Evolutionary conservation across 139 green algal genomes (phyloP), one percentile per base, ranked within the genome.

Genomic region (Ettlia oleoabundans): DNA sequence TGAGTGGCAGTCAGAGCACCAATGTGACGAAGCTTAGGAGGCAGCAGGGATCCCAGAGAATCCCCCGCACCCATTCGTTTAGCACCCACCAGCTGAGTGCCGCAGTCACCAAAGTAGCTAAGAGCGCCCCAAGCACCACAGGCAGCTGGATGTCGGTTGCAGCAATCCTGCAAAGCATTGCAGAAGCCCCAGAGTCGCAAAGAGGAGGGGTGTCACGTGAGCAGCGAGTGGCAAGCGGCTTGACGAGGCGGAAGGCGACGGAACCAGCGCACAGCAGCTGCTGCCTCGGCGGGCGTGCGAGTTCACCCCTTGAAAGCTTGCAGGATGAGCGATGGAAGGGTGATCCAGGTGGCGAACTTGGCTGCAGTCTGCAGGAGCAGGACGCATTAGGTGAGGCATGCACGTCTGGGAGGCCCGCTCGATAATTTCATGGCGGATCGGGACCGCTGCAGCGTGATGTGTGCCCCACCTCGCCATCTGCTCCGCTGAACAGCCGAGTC

Each of bases 241-340:
- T 30, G 13, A 21, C 1, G 32, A 35, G 15, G 55, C 6, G 26
- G 21, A 30, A 32, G 18, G 55, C 18, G 5, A n/a, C 5, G 21
- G 18, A n/a, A n/a, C 18, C 55, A 22, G 58, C 15, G 13, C 15
- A 10, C 24, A 32, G 55, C 26, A 19, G 37, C 38, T 32, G 7
- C 41, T 6, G 1, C 32, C 58, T 30, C 4, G 19, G 9, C 21
- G n/a, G 22, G 10, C 0, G 8, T 26, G 30, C 15, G 30, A 8
- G 32, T 80, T 28, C 69, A 85, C 86, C 77, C 43, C 53, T 85
- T 84, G 33, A 89, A 86, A 26, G 42, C 63, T 30, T 92, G 87
- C 4, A 92, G 72, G 32, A 90, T 83, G n/a, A 92, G 38, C 1
- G 83, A 88, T 18, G 88, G 88, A 22, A 88, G 75, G 9, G 88